phyloP scores from a whole-genome alignment of 1,284 basidiomycete species.

The Mycocalia duriaeana region DNA sequence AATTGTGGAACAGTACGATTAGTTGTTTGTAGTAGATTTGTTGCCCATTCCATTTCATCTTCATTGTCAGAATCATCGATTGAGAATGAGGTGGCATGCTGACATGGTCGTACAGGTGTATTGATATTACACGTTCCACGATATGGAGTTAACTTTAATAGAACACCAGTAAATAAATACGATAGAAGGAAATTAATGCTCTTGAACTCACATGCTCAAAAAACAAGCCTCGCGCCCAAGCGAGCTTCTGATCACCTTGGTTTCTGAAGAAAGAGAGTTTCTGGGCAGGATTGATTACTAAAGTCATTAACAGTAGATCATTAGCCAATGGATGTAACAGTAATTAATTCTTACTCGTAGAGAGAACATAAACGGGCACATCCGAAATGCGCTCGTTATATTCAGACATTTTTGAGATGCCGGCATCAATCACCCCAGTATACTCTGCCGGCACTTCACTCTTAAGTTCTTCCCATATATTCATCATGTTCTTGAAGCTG shows the following conservation, averaged over 20 bases:
- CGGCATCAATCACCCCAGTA: slow-evolving; percentile 14
- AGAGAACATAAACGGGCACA: slow-evolving; percentile 16
- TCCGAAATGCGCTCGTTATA: slow-evolving; percentile 13
- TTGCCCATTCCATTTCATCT: not conserved
- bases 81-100: too few relatives aligned
- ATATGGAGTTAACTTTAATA: not conserved
- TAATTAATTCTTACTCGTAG: slow-evolving; percentile 19
- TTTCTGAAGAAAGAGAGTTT: not conserved
- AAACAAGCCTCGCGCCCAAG: not conserved
- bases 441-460: slow-evolving; percentile 9
- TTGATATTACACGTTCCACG: not conserved
- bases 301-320: not conserved
- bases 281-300: not conserved
- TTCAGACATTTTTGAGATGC: slow-evolving; percentile 16
- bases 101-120: not conserved
- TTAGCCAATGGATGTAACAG: not conserved
- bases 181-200: not conserved
- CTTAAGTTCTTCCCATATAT: slow-evolving; percentile 14
- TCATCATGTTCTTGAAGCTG: slow-evolving; percentile 4
- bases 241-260: not conserved
- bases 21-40: not conserved
- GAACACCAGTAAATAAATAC: not conserved
- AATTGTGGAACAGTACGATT: not conserved
- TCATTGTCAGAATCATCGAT: not conserved
- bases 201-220: not conserved